These are phyloP conservation scores for Acmispon strigosus DNA, from an alignment of 306 rosid genomes.

Conservation along the genomic window DNA sequence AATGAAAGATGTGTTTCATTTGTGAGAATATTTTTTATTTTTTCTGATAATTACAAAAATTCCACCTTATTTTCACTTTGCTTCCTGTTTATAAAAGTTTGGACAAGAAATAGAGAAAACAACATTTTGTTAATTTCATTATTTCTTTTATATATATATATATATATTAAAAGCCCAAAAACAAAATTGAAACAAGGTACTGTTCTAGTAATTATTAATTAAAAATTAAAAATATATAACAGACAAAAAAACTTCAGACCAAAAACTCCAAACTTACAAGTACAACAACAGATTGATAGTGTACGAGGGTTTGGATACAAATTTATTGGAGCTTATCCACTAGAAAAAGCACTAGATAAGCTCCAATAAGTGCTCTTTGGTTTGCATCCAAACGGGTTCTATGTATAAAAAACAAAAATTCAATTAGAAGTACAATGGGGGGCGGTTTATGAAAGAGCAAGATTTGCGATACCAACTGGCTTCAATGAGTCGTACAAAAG, in stretches of 20 bases:
- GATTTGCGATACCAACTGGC: background rate
- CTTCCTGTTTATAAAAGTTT: no score
- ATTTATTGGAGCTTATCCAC: no score
- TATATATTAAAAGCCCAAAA: background rate
- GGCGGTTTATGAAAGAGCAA: background rate
- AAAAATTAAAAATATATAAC: no score
- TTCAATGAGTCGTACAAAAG: background rate
- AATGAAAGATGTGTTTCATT: background rate
- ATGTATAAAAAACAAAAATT: no score
- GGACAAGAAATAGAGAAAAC: background rate
- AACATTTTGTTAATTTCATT: background rate
- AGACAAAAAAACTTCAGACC: background rate
- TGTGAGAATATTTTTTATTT: background rate
- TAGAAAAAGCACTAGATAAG: no score
- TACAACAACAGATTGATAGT: background rate
- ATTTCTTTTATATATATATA: background rate
- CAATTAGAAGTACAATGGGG: background rate
- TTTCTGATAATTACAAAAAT: background rate
- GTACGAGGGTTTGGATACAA: no score
- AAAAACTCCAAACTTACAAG: background rate
- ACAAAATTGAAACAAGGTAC: background rate
- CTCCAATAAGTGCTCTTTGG: no score
- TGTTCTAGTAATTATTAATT: background rate
- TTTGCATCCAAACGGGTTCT: no score
- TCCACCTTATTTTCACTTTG: no score